Conservation (phyloP, 2,329 filamentous ascomycete genomes). For the Lasiodiplodia sp. region DNA sequence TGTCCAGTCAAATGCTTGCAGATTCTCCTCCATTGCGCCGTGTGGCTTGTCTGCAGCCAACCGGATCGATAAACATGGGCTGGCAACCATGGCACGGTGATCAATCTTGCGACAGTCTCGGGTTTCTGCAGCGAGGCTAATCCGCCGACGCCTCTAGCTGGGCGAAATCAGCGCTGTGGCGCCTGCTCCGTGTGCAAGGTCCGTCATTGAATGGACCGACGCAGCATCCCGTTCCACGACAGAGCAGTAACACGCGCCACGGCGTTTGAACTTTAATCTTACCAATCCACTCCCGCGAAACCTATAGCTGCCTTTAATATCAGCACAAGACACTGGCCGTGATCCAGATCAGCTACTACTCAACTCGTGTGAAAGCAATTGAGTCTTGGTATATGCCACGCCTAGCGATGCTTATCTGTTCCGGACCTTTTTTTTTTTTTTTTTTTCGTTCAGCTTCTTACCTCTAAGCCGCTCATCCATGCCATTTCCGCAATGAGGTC, state of each 20-base stretch:
- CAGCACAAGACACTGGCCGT: not conserved
- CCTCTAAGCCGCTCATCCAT: not conserved
- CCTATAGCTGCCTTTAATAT: not conserved
- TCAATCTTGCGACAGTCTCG: slow-evolving; percentile 16
- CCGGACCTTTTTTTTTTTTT: too few relatives aligned
- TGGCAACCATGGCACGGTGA: not conserved
- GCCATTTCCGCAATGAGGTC: not conserved
- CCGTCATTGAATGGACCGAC: not conserved
- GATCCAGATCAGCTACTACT: not conserved
- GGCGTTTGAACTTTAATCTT: slow-evolving; percentile 2
- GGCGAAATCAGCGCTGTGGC: not conserved
- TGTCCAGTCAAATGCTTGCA: not conserved
- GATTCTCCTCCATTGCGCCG: not conserved
- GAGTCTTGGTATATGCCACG: not conserved
- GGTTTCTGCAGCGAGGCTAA: not conserved
- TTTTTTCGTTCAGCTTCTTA: not conserved
- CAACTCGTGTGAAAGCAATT: too few relatives aligned
- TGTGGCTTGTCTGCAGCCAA: not conserved
- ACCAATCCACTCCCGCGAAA: not conserved
- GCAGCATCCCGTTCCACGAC: not conserved
- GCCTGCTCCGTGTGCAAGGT: not conserved
- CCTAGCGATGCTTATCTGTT: not conserved
- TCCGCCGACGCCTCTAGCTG: not conserved
- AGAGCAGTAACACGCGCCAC: not conserved
- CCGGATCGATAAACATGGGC: not conserved